Base-by-base conservation (phyloP, 2,329 filamentous ascomycete genomes). In the Botrytis paeoniae region DNA sequence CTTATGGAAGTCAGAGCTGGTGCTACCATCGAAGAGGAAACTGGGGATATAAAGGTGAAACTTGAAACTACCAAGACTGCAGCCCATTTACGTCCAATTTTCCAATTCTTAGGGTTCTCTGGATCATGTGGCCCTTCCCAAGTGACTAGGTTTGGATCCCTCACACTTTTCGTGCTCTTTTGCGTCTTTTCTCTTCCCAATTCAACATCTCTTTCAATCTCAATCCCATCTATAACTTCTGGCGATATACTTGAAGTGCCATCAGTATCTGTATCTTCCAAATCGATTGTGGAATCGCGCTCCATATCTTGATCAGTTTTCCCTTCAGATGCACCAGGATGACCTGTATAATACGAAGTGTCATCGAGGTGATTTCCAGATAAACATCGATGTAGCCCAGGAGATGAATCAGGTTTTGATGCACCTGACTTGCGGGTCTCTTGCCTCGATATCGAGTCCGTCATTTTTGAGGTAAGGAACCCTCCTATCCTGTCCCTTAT, bases 1-100 rank as follows among this genome's bases (percentile, higher is more conserved):
- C 85, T 83, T 65, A 92, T 88, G 4, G 83, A 79, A 16, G 80
- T 79, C 57, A 92, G 80, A 8, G 83, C 84, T 0, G 86, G 86
- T 0, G 87, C 86, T 20, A 88, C 84, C 82, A 89, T 87, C 0
- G 85, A 86, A 5, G 85, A 86, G 0, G 86, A 84, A 75, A 87
- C 82, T 73, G 87, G 86, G 16, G 84, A 84, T 62, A 85, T 86
- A 75, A 88, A 86, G 12, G 85, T 85, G 0, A 84, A 85, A 4
- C 83, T 83, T 0, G 51, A 73, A 76, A 78, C 81, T 5, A 86
- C 82, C 65, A 84, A 78, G 4, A 85, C 87, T 1, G 85, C 84
- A 0, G 81, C 81, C 86, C 86, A 87, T 78, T 87, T 87, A 16
- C 73, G 69, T 29, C 68, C 61, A 12, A 70, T 71, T 6, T 69